These are phyloP conservation scores for Aspergillus sparsus DNA, from an alignment of 495 filamentous ascomycete genomes.

Conservation along the genomic window DNA sequence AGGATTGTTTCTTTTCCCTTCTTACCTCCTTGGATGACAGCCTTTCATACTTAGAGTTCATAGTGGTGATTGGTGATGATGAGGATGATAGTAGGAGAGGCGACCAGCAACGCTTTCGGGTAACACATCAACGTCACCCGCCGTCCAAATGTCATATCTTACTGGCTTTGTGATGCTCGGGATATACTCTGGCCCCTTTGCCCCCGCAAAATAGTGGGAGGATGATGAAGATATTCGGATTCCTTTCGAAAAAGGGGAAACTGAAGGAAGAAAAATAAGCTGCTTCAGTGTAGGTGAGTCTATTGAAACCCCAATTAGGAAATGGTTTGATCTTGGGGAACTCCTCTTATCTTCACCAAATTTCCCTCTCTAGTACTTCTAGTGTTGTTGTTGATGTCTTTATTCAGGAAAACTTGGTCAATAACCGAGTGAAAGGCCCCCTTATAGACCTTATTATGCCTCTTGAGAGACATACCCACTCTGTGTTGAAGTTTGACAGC, in stretches of 20 bases:
- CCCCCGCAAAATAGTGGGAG: neutral
- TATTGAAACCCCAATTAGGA: conserved; percentile 23
- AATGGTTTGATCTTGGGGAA: conserved; percentile 7
- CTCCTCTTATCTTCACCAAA: conserved; percentile 4
- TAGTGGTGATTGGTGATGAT: too few species aligned
- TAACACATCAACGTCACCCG: neutral
- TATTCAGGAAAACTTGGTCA: conserved; percentile 7
- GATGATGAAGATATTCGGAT: neutral
- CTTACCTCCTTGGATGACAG: too few species aligned
- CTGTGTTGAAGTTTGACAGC: neutral
- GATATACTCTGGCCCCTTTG: neutral
- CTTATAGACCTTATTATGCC: neutral
- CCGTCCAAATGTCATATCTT: neutral
- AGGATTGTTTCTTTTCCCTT: too few species aligned
- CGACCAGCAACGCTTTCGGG: neutral
- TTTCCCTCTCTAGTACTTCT: neutral
- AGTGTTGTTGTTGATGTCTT: conserved; percentile 2
- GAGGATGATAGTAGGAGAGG: too few species aligned
- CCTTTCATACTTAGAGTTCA: too few species aligned
- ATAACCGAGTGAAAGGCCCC: conserved; percentile 5
- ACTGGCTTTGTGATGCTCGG: neutral
- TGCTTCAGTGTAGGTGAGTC: neutral
- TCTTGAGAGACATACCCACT: conserved; percentile 14
- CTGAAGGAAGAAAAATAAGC: neutral
- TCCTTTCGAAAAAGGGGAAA: neutral